A percentile compares a stretch with the other conserved stretches of the same genome.
These are phyloP conservation scores for Malassezia restricta DNA, from an alignment of 1,284 basidiomycete genomes.

Conservation along the genomic window DNA sequence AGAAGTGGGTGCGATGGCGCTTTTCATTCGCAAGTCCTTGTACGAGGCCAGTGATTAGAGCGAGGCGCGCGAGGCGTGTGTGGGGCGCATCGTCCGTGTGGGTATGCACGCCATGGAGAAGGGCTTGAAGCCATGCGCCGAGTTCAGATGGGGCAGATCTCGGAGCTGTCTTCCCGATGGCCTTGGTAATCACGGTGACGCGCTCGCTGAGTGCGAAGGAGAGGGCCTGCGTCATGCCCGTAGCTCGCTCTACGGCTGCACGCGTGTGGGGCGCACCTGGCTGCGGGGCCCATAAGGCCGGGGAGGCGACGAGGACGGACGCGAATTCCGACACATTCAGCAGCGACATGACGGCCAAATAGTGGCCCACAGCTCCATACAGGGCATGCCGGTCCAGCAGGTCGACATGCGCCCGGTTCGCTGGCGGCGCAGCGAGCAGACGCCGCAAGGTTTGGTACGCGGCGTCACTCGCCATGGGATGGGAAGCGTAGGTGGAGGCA, in stretches of 20 bases:
- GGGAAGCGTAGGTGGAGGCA: background rate
- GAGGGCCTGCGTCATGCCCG: slow-evolving; percentile 21
- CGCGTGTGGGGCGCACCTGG: slow-evolving; percentile 12
- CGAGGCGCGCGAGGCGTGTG: slow-evolving; percentile 23
- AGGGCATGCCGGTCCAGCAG: slow-evolving; percentile 29
- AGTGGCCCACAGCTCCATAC: slow-evolving; percentile 37
- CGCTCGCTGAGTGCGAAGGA: slow-evolving; percentile 28
- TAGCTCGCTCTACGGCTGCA: slow-evolving; percentile 11
- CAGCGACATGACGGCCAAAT: slow-evolving; percentile 27
- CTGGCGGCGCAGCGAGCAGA: slow-evolving; percentile 28
- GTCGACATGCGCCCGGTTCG: slow-evolving; percentile 30
- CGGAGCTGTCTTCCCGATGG: slow-evolving; percentile 19
- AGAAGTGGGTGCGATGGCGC: background rate
- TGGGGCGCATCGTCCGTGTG: background rate
- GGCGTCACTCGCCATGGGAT: slow-evolving; percentile 17
- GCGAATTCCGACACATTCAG: slow-evolving; percentile 29
- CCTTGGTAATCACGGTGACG: slow-evolving; percentile 25
- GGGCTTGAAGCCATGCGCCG: slow-evolving; percentile 21
- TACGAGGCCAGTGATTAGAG: slow-evolving; percentile 33
- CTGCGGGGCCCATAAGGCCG: slow-evolving; percentile 30
- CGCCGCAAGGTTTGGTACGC: slow-evolving; percentile 32
- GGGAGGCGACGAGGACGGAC: slow-evolving; percentile 23
- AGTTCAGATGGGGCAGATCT: slow-evolving; percentile 24
- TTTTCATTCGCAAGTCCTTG: slow-evolving; percentile 28
- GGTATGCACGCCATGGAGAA: slow-evolving; percentile 18